Evolutionary conservation across 1,139 yeast genomes (phyloP).

Genomic region (Torulaspora globosa): DNA sequence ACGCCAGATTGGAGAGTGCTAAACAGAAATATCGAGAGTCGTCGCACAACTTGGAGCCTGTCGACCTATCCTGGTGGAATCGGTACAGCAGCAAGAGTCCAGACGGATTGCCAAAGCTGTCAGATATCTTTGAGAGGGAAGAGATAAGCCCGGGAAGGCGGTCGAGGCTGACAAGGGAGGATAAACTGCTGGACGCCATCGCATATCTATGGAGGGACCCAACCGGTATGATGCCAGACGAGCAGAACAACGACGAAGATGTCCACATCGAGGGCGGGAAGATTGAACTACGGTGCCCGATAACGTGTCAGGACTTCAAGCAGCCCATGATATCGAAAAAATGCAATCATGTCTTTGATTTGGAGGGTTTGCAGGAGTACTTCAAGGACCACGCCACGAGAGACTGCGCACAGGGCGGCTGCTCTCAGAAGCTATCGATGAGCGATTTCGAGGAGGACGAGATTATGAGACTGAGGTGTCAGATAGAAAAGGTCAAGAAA

Average conservation of each 20-base stretch:
- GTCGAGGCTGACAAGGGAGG: constrained; percentile 8
- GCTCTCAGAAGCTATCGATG: constrained; percentile 25
- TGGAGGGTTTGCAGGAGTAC: constrained; percentile 39
- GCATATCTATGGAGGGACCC: constrained; percentile 33
- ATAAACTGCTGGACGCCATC: constrained; percentile 20
- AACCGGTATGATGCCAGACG: constrained; percentile 26
- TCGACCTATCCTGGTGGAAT: constrained; percentile 8
- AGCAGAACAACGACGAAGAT: constrained; percentile 47
- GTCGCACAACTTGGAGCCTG: constrained; percentile 10
- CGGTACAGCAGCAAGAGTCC: constrained; percentile 4
- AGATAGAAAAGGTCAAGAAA: constrained; percentile 10
- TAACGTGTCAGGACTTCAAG: constrained; percentile 49
- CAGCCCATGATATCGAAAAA: constrained; percentile 50
- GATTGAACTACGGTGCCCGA: constrained; percentile 61
- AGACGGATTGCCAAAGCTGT: constrained; percentile 3
- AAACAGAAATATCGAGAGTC: constrained; percentile 16
- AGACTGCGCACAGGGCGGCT: constrained; percentile 36
- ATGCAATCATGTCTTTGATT: constrained; percentile 63
- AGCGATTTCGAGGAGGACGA: constrained; percentile 30
- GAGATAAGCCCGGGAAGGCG: not conserved
- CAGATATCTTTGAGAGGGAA: constrained; percentile 1
- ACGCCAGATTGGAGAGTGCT: constrained; percentile 3
- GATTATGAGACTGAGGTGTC: constrained; percentile 32
- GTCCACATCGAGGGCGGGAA: constrained; percentile 63
- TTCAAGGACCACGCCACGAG: constrained; percentile 17